These are phyloP conservation scores for Trichoderma virens DNA, from an alignment of 495 filamentous ascomycete species.

Conservation along the genomic window DNA sequence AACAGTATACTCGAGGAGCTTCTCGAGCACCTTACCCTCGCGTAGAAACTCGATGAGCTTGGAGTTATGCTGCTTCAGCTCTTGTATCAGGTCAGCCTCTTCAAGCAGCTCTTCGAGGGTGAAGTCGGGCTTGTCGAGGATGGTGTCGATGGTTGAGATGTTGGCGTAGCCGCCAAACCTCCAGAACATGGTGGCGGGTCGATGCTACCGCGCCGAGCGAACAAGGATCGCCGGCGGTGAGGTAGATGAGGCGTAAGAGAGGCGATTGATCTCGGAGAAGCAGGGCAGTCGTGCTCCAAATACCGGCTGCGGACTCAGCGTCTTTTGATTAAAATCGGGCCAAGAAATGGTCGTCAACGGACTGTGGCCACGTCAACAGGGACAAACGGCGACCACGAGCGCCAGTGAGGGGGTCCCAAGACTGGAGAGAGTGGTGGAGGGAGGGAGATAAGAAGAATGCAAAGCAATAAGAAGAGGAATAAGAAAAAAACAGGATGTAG, in stretches of 20 bases:
- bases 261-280: background rate
- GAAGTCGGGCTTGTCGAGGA: constrained; percentile 92
- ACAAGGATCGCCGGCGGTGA: background rate
- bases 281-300: background rate
- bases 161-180: constrained; percentile 97
- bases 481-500: background rate
- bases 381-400: background rate
- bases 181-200: constrained; percentile 81
- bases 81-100: constrained; percentile 91
- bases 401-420: too few relatives aligned
- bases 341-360: background rate
- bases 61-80: constrained; percentile 95
- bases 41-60: constrained; percentile 95
- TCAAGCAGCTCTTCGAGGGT: constrained; percentile 93
- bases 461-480: too few relatives aligned
- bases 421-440: background rate
- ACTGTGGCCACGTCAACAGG: background rate
- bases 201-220: constrained; percentile 33
- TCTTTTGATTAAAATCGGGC: background rate
- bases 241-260: background rate
- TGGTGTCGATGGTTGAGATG: constrained; percentile 89
- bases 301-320: background rate
- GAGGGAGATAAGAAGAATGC: background rate
- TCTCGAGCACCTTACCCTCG: constrained; percentile 77
- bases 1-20: constrained; percentile 83